phyloP scores from a whole-genome alignment of 106 monocot genomes.

The Triglochin maritima region DNA sequence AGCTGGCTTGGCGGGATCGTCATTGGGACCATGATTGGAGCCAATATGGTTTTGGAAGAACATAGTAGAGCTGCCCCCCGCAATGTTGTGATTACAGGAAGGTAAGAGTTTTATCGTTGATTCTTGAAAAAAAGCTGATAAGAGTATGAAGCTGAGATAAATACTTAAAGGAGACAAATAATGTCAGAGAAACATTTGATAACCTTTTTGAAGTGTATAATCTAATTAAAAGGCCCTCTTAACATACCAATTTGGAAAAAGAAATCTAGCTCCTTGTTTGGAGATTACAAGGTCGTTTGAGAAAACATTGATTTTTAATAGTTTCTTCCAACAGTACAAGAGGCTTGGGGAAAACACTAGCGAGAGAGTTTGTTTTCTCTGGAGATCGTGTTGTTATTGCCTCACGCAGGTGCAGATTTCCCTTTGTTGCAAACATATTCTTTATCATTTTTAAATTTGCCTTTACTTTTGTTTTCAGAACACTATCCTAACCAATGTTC shows the following conservation, averaged over 20 bases:
- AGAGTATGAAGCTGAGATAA: background rate
- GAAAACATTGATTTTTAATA: too few relatives aligned
- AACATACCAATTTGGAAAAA: too few relatives aligned
- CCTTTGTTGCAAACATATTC: background rate
- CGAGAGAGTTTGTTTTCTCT: slow-evolving; percentile 96
- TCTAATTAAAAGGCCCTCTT: too few relatives aligned
- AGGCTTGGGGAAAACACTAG: slow-evolving; percentile 94
- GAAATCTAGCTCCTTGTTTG: too few relatives aligned
- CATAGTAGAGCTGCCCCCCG: slow-evolving; percentile 90
- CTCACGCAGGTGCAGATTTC: slow-evolving; percentile 63
- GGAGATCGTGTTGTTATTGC: slow-evolving; percentile 91
- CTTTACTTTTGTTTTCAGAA: background rate
- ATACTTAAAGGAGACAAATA: background rate
- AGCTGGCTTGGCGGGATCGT: slow-evolving; percentile 98
- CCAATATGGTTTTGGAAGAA: slow-evolving; percentile 89
- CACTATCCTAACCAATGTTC: background rate
- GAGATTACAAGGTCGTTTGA: too few relatives aligned
- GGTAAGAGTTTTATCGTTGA: slow-evolving; percentile 27
- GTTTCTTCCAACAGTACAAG: slow-evolving; percentile 52
- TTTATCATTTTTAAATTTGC: background rate
- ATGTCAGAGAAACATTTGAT: too few relatives aligned
- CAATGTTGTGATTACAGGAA: slow-evolving; percentile 96
- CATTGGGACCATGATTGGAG: slow-evolving; percentile 91
- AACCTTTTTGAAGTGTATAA: too few relatives aligned
- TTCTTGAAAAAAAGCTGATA: background rate